phyloP scores from a whole-genome alignment of 306 rosid species.

The Lagenaria siceraria region DNA sequence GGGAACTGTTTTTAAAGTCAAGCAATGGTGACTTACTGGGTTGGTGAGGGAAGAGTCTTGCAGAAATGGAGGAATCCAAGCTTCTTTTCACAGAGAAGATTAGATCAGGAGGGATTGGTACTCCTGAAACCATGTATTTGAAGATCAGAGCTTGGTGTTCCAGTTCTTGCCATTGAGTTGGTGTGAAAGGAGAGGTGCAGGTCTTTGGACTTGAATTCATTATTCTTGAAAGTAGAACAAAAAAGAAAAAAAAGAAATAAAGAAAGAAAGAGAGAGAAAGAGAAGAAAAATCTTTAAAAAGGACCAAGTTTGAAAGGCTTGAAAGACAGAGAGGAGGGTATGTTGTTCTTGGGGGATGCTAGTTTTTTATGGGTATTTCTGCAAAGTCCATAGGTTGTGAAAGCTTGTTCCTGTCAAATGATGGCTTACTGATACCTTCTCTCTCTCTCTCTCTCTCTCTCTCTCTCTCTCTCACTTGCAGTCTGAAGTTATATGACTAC shows the following conservation, averaged over 20 bases:
- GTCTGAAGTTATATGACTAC: constrained; percentile 5
- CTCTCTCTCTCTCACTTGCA: constrained; percentile 3
- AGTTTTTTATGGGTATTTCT: constrained; percentile 15
- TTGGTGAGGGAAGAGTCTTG: constrained; percentile 73
- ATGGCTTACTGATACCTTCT: constrained; percentile 28
- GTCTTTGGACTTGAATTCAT: constrained; percentile 30
- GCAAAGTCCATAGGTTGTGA: constrained; percentile 24
- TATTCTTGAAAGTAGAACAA: constrained; percentile 23
- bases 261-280: not conserved
- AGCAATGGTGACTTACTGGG: constrained; percentile 37
- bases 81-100: constrained; percentile 73
- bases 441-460: constrained; percentile 10
- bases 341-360: constrained; percentile 14
- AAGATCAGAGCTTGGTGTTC: constrained; percentile 94
- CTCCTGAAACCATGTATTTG: constrained; percentile 84
- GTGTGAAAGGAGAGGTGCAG: constrained; percentile 64
- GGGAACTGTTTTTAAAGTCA: not conserved
- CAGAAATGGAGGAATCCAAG: constrained; percentile 53
- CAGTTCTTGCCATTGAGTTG: constrained; percentile 95
- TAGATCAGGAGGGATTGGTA: constrained; percentile 82
- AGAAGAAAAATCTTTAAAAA: not conserved
- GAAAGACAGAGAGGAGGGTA: constrained; percentile 3
- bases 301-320: not conserved
- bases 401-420: constrained; percentile 41
- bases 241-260: not conserved